Evolutionary conservation across 176 grass and related monocot genomes (phyloP).

Genomic region (Musa schizocarpa): DNA sequence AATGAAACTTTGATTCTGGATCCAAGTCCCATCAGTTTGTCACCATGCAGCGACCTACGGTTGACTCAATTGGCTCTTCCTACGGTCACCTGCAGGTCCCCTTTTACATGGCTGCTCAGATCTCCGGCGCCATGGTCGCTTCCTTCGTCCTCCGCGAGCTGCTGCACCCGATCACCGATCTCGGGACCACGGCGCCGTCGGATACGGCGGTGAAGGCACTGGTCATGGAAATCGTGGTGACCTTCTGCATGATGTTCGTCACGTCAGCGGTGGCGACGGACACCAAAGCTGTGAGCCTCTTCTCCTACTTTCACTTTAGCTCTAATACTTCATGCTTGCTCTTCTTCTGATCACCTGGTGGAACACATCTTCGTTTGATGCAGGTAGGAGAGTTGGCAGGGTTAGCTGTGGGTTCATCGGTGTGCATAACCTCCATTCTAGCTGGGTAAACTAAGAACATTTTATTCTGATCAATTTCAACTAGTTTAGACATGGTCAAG

Average conservation of each 20-base stretch:
- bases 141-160: conserved; percentile 75
- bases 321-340: background rate
- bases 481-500: too few relatives aligned
- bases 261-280: conserved; percentile 89
- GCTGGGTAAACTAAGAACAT: conserved; percentile 46
- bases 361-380: background rate
- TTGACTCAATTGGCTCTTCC: too few relatives aligned
- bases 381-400: conserved; percentile 99
- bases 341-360: background rate
- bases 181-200: conserved; percentile 58
- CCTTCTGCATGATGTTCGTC: conserved; percentile 99
- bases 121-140: conserved; percentile 54
- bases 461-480: background rate
- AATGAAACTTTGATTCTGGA: too few relatives aligned
- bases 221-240: conserved; percentile 67
- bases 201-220: conserved; percentile 66
- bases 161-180: conserved; percentile 45
- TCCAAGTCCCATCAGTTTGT: too few relatives aligned
- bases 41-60: too few relatives aligned
- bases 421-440: conserved; percentile 98
- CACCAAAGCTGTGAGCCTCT: conserved; percentile 49
- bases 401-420: conserved; percentile 79
- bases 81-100: conserved; percentile 46
- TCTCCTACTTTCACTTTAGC: background rate
- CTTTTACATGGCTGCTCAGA: conserved; percentile 91